Conservation (phyloP, 2,329 filamentous ascomycete species). For the Aspergillus sp. region DNA sequence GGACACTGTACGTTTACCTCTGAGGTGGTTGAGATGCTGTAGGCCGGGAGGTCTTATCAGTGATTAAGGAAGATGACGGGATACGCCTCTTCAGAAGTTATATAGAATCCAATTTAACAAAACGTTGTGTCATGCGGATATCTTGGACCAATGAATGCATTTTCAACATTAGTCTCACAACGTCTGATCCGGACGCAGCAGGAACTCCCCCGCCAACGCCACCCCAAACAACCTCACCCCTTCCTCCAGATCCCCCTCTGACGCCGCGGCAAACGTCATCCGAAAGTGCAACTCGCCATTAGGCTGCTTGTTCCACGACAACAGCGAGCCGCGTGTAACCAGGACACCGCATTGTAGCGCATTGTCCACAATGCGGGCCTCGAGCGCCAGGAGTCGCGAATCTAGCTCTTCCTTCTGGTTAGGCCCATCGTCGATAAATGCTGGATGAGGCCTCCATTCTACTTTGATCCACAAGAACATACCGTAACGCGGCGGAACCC, state of each 20-base stretch:
- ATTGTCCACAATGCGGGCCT: not conserved
- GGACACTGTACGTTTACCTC: slow-evolving; percentile 9
- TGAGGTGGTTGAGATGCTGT: slow-evolving; percentile 4
- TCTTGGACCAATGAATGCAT: no score
- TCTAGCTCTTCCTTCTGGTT: not conserved
- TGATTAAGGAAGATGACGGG: no score
- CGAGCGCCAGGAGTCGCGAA: not conserved
- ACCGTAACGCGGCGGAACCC: slow-evolving; percentile 76
- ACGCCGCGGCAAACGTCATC: slow-evolving; percentile 2
- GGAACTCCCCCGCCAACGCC: no score
- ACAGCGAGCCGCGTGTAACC: not conserved
- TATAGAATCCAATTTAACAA: no score
- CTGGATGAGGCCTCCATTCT: not conserved
- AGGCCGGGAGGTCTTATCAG: not conserved
- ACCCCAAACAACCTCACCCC: slow-evolving; percentile 3
- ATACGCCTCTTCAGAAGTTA: no score
- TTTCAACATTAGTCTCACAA: no score
- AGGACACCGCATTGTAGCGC: not conserved
- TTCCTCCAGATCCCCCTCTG: slow-evolving; percentile 1
- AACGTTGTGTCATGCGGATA: no score
- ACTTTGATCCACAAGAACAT: slow-evolving; percentile 19
- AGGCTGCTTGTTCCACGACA: not conserved
- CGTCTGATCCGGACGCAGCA: no score
- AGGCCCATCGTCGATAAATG: no score
- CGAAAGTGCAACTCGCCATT: not conserved